Evolutionary conservation across 2,329 filamentous ascomycete genomes (phyloP).

Genomic region (Cytospora schulzeri): DNA sequence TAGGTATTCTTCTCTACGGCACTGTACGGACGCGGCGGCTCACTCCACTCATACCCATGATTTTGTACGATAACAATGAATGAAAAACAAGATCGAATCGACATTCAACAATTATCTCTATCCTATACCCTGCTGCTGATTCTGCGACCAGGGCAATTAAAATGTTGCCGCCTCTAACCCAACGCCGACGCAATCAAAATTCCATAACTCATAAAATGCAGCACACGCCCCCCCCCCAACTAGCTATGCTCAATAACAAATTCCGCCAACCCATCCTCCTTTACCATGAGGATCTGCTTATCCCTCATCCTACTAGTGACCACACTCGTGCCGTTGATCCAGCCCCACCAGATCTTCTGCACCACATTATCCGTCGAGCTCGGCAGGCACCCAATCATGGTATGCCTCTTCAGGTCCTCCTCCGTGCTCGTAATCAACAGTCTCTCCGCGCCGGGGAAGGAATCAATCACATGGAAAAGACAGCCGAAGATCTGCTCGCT

Average conservation of each 20-base stretch:
- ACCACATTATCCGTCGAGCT: conserved; percentile 43
- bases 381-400: conserved; percentile 34
- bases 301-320: conserved; percentile 44
- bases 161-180: conserved; percentile 2
- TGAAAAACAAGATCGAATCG: conserved; percentile 1
- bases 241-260: conserved; percentile 34
- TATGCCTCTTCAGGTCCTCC: conserved; percentile 31
- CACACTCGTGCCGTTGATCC: conserved; percentile 45
- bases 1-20: conserved; percentile 18
- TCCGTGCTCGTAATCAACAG: conserved; percentile 48
- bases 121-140: not conserved
- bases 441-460: conserved; percentile 41
- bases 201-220: not conserved
- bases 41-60: conserved; percentile 25
- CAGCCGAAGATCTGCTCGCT: conserved; percentile 50
- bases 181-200: not conserved
- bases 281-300: conserved; percentile 48
- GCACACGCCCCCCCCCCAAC: not conserved
- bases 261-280: conserved; percentile 44
- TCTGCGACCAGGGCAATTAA: not conserved
- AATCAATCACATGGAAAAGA: conserved; percentile 52
- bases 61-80: conserved; percentile 4
- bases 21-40: conserved; percentile 1
- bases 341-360: conserved; percentile 52
- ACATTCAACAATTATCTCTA: conserved; percentile 9